A percentile compares a stretch with the other conserved stretches of the same genome.
These are phyloP conservation scores for Pholiota microspora DNA, from an alignment of 768 basidiomycete genomes.

Conservation along the genomic window DNA sequence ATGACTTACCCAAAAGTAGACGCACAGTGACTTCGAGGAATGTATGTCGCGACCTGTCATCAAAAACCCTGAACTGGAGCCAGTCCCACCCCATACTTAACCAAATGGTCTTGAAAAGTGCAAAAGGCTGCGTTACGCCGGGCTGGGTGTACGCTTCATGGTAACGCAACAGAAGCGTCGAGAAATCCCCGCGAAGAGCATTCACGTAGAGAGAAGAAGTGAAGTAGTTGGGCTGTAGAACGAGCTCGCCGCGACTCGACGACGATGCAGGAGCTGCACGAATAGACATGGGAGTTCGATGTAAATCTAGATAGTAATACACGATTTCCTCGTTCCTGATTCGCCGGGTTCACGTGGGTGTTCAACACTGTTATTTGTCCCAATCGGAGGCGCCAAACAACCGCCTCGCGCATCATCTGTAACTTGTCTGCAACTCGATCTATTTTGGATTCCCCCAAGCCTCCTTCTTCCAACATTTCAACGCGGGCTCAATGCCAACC, in stretches of 20 bases:
- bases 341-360: neutral
- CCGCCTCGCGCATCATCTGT: conserved; percentile 4
- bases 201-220: conserved; percentile 73
- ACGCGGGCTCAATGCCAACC: conserved; percentile 28
- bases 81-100: conserved; percentile 65
- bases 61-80: conserved; percentile 74
- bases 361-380: conserved; percentile 5
- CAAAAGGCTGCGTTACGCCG: conserved; percentile 48
- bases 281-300: conserved; percentile 16
- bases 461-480: conserved; percentile 1
- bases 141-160: conserved; percentile 42
- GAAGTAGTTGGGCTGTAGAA: conserved; percentile 74
- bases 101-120: conserved; percentile 74
- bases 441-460: neutral
- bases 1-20: conserved; percentile 61
- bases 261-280: conserved; percentile 48
- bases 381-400: conserved; percentile 12
- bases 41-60: conserved; percentile 58
- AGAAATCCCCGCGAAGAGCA: conserved; percentile 63
- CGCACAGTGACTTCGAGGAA: conserved; percentile 61
- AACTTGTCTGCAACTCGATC: too few species aligned
- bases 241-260: conserved; percentile 54
- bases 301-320: too few species aligned
- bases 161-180: conserved; percentile 49
- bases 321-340: neutral